phyloP scores from a whole-genome alignment of 2,329 filamentous ascomycete genomes.

The Ascochyta pisi region DNA sequence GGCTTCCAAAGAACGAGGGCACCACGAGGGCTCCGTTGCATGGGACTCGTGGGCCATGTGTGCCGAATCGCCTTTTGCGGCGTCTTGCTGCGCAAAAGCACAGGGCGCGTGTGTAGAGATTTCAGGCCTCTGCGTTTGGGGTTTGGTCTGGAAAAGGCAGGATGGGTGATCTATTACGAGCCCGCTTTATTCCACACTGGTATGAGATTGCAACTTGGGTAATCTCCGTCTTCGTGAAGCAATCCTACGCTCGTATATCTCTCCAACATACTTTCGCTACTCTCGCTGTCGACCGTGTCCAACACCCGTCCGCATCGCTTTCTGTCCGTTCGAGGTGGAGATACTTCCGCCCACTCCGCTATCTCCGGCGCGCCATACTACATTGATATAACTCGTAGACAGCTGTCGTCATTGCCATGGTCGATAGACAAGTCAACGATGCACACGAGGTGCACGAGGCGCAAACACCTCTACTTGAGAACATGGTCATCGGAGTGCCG shows the following conservation, averaged over 20 bases:
- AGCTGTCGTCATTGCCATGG: constrained; percentile 27
- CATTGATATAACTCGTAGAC: constrained; percentile 11
- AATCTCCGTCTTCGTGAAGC: constrained; percentile 2
- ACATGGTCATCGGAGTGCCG: constrained; percentile 47
- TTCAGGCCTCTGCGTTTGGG: constrained; percentile 11
- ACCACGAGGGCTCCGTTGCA: constrained; percentile 7
- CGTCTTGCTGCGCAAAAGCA: constrained; percentile 15
- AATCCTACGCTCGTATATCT: not conserved
- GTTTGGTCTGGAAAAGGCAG: constrained; percentile 9
- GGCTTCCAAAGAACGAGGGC: constrained; percentile 7
- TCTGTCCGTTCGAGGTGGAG: constrained; percentile 13
- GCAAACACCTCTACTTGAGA: constrained; percentile 45
- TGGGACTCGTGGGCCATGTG: constrained; percentile 5
- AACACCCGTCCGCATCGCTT: not conserved
- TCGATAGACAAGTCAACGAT: constrained; percentile 24
- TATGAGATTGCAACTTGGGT: constrained; percentile 5
- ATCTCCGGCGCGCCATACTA: constrained; percentile 17
- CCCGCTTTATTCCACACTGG: constrained; percentile 8
- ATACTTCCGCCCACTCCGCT: constrained; percentile 6
- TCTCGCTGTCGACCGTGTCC: not conserved
- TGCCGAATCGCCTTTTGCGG: constrained; percentile 3
- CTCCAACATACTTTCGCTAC: not conserved
- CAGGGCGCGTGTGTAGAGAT: constrained; percentile 10
- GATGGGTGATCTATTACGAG: constrained; percentile 11
- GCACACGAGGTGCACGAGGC: constrained; percentile 32